Conservation (phyloP, 179 eudicot species). For the Heliamphora pulchella region DNA sequence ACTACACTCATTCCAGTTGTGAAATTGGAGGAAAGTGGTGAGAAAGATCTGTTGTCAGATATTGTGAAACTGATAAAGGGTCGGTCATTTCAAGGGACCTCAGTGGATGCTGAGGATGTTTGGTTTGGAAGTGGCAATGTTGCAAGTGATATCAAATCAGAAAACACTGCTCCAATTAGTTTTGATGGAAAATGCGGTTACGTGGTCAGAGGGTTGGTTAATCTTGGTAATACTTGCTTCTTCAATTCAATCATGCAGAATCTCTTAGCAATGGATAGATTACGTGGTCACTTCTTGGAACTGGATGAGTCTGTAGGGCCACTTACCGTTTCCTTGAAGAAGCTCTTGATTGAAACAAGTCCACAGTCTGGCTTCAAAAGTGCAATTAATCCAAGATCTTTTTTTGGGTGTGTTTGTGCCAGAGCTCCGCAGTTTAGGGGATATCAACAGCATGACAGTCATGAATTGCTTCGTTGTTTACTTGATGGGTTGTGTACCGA, state of each 20-base stretch:
- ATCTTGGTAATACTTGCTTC: slow-evolving; percentile 94
- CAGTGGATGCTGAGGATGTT: slow-evolving; percentile 66
- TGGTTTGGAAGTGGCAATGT: slow-evolving; percentile 79
- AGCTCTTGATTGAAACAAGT: slow-evolving; percentile 49
- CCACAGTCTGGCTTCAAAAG: slow-evolving; percentile 36
- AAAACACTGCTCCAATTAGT: slow-evolving; percentile 19
- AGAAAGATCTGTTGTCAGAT: slow-evolving; percentile 41
- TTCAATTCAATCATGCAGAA: slow-evolving; percentile 88
- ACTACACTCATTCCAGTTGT: slow-evolving; percentile 45
- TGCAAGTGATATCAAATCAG: slow-evolving; percentile 36
- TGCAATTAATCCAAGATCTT: slow-evolving; percentile 60
- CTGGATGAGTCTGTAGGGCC: slow-evolving; percentile 61
- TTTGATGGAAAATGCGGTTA: slow-evolving; percentile 33
- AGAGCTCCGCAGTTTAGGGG: slow-evolving; percentile 94
- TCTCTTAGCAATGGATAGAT: slow-evolving; percentile 55
- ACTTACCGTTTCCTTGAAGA: slow-evolving; percentile 59
- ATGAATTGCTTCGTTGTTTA: slow-evolving; percentile 81
- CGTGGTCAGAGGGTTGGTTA: slow-evolving; percentile 63
- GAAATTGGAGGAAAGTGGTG: slow-evolving; percentile 36
- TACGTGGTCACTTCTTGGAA: slow-evolving; percentile 46
- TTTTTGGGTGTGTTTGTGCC: slow-evolving; percentile 63
- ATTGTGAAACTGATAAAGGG: slow-evolving; percentile 56
- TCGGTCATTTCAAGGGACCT: slow-evolving; percentile 33
- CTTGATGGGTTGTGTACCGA: slow-evolving; percentile 78
- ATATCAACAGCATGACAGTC: slow-evolving; percentile 89